Conservation (phyloP, 1,284 basidiomycete genomes). For the Caloboletus firmus region DNA sequence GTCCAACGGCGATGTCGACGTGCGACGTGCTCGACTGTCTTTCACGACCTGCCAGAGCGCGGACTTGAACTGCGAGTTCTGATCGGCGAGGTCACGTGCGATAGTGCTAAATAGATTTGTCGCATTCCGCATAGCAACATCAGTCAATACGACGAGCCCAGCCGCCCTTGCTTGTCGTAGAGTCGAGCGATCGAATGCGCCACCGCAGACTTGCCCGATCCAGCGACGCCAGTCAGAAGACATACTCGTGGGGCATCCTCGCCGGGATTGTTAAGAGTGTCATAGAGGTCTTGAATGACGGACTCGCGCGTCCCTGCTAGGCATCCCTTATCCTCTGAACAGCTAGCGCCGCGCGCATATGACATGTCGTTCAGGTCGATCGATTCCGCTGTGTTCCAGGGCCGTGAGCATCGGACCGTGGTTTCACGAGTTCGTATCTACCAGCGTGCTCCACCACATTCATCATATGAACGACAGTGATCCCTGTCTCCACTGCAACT, state of each 20-base stretch:
- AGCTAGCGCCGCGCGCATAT: background rate
- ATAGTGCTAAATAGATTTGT: conserved; percentile 8
- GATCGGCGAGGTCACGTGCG: conserved; percentile 3
- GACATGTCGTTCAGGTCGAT: conserved; percentile 3
- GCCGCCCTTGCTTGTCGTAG: background rate
- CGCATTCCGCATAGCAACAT: conserved; percentile 1
- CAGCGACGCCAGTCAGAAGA: conserved; percentile 5
- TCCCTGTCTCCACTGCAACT: background rate
- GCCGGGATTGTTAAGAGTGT: background rate
- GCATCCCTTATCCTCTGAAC: conserved; percentile 3
- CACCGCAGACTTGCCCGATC: conserved; percentile 4
- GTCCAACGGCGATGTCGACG: background rate
- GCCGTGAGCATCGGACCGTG: background rate
- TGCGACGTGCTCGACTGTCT: background rate
- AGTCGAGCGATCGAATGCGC: conserved; percentile 6
- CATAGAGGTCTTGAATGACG: background rate
- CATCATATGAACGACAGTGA: conserved; percentile 5
- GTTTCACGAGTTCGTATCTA: background rate
- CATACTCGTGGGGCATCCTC: background rate
- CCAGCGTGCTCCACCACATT: background rate
- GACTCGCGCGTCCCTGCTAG: conserved; percentile 5
- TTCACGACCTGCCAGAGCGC: background rate
- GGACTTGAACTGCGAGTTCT: background rate
- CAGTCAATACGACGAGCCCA: conserved; percentile 8
- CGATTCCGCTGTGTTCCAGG: background rate